A percentile compares a stretch with the other conserved stretches of the same genome.
phyloP scores from a whole-genome alignment of 371 early-diverging fungal genomes.

The Mucor sp. region DNA sequence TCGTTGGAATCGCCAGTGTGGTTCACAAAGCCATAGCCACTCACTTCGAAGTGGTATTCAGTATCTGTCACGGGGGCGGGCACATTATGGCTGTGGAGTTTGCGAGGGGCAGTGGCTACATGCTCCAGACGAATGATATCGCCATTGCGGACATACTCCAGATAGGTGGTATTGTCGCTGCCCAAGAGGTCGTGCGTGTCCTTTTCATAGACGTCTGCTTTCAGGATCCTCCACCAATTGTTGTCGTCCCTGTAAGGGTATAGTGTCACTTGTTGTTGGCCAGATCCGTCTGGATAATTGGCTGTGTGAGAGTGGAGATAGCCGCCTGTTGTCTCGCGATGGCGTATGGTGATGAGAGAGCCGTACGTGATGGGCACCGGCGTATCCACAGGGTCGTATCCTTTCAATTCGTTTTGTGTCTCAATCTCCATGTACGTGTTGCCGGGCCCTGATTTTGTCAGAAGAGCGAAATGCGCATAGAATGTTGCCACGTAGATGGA shows the following conservation, averaged over 20 bases:
- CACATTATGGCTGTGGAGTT: constrained; percentile 48
- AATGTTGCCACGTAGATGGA: constrained; percentile 83
- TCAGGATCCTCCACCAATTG: constrained; percentile 81
- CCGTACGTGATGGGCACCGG: constrained; percentile 77
- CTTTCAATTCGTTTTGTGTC: constrained; percentile 86
- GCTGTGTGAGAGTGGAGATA: constrained; percentile 91
- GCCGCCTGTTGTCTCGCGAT: constrained; percentile 73
- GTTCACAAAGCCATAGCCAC: constrained; percentile 63
- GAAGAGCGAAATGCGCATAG: constrained; percentile 83
- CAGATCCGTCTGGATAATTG: constrained; percentile 80
- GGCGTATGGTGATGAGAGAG: constrained; percentile 75
- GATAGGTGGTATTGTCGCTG: constrained; percentile 38
- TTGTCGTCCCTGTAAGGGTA: constrained; percentile 89
- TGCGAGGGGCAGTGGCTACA: constrained; percentile 45
- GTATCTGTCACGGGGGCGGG: constrained; percentile 82
- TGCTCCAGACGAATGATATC: constrained; percentile 65
- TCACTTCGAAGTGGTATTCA: constrained; percentile 89
- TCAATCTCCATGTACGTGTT: constrained; percentile 87
- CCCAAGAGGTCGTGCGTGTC: constrained; percentile 27
- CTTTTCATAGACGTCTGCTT: constrained; percentile 31
- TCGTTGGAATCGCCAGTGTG: constrained; percentile 64
- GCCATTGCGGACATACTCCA: constrained; percentile 56
- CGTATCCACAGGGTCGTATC: constrained; percentile 64
- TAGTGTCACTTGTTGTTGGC: constrained; percentile 94
- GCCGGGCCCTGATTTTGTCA: constrained; percentile 83